These are phyloP conservation scores for Gardenia jasminoides DNA, from an alignment of 257 asterid species.

Conservation along the genomic window DNA sequence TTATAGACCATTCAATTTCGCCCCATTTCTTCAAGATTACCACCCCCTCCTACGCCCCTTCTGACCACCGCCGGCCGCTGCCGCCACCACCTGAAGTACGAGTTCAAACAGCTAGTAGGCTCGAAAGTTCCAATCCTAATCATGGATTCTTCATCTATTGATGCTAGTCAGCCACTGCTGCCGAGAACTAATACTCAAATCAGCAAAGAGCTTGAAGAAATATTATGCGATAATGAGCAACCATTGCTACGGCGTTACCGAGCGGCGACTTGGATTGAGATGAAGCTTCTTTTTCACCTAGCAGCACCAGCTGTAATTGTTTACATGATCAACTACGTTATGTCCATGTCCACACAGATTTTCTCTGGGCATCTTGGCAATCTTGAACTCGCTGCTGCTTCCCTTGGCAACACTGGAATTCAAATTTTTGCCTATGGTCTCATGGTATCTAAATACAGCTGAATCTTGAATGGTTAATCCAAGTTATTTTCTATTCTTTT, in stretches of 20 bases:
- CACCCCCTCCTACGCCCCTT: too few relatives aligned
- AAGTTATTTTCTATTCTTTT: not conserved
- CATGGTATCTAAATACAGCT: conserved; percentile 13
- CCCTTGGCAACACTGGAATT: conserved; percentile 27
- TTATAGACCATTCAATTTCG: too few relatives aligned
- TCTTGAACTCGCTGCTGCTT: conserved; percentile 33
- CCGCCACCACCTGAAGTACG: too few relatives aligned
- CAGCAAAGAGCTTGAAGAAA: conserved; percentile 10
- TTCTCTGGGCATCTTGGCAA: conserved; percentile 30
- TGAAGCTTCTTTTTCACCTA: conserved; percentile 17
- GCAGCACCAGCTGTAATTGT: conserved; percentile 27
- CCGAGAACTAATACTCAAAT: not conserved
- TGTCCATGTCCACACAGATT: conserved; percentile 26
- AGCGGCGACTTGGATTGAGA: conserved; percentile 18
- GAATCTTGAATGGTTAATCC: not conserved
- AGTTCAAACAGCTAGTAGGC: too few relatives aligned
- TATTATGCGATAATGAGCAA: conserved; percentile 1
- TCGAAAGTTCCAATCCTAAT: too few relatives aligned
- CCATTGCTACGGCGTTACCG: not conserved
- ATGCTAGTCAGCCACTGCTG: not conserved
- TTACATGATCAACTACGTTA: conserved; percentile 24
- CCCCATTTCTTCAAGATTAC: too few relatives aligned
- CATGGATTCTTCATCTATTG: not conserved
- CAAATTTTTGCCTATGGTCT: conserved; percentile 31
- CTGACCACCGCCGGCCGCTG: too few relatives aligned